Base-by-base conservation (phyloP, 75 land plant species). In the Pinus taeda region DNA sequence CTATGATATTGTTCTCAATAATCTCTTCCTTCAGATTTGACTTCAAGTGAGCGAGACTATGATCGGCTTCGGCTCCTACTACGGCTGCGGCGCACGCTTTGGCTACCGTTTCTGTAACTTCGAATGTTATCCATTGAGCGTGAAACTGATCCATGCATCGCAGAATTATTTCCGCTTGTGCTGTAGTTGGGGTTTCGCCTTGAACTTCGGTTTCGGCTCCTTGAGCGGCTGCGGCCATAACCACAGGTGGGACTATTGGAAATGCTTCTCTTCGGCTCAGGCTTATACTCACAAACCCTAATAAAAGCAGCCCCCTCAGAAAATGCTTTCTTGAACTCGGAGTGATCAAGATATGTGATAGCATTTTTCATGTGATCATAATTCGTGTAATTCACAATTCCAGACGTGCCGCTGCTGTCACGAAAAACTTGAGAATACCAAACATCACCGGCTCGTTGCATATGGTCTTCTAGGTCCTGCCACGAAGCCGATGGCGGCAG, bases 301-400 rank as follows among this genome's bases (percentile, higher is more conserved):
- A 84, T 84, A 53, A 58, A 84, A 33, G 33, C 2, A 18, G 84
- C 77, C 22, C 86, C 75, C 6, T 6, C 6, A 73, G 84, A 73
- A 82, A 84, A 84, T 20, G 86, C 85, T 49, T 84, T 84, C 33
- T 85, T 79, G 59, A 84, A 84, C 49, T 84, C 86, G 15, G 86
- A 81, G 45, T 84, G 85, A 42, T 84, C 86, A 29, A 84, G 79
- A 59, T 81, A 82, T 17, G 77, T 73, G 60, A 84, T 84, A 53
- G 98, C 98, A 83, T 90, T 89, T 89, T 89, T 92, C 98, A 95
- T 95, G 77, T 95, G 95, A n/a, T 95, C 98, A 79, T 95, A 91
- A 61, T 87, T 90, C 57, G 95, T 93, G 80, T 93, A 95, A 77
- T 95, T 95, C 66, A 92, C 98, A 71, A 93, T 76, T 26, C 96